Evolutionary conservation across 805 yeast species (phyloP).

Genomic region (Myxozyma sirexii): DNA sequence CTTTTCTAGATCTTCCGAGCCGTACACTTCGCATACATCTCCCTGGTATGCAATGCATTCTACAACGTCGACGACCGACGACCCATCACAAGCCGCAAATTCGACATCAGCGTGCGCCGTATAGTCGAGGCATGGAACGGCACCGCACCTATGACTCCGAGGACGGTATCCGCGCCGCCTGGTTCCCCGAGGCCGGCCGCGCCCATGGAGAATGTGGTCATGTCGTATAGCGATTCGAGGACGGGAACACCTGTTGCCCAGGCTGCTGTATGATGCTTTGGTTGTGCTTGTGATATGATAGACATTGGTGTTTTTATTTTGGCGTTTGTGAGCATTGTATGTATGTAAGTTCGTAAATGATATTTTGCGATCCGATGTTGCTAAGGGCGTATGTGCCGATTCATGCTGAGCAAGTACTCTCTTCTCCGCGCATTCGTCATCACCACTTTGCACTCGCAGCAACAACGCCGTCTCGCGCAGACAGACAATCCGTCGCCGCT

Average conservation of each 20-base stretch:
- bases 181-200: not conserved
- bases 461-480: too few relatives aligned
- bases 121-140: slow-evolving; percentile 35
- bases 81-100: slow-evolving; percentile 26
- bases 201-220: not conserved
- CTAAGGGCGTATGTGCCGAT: too few relatives aligned
- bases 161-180: not conserved
- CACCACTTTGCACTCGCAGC: too few relatives aligned
- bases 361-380: not conserved
- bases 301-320: not conserved
- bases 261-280: not conserved
- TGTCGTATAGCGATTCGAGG: slow-evolving; percentile 22
- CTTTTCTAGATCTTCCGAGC: slow-evolving; percentile 43
- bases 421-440: too few relatives aligned
- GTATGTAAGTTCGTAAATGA: not conserved
- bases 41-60: slow-evolving; percentile 67
- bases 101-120: slow-evolving; percentile 26
- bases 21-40: slow-evolving; percentile 58
- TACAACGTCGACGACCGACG: slow-evolving; percentile 43
- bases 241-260: slow-evolving; percentile 1
- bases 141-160: not conserved
- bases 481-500: too few relatives aligned
- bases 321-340: not conserved
- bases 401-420: too few relatives aligned
- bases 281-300: not conserved